Conservation (phyloP, 2,329 filamentous ascomycete species). For the Juglanconis oblonga region DNA sequence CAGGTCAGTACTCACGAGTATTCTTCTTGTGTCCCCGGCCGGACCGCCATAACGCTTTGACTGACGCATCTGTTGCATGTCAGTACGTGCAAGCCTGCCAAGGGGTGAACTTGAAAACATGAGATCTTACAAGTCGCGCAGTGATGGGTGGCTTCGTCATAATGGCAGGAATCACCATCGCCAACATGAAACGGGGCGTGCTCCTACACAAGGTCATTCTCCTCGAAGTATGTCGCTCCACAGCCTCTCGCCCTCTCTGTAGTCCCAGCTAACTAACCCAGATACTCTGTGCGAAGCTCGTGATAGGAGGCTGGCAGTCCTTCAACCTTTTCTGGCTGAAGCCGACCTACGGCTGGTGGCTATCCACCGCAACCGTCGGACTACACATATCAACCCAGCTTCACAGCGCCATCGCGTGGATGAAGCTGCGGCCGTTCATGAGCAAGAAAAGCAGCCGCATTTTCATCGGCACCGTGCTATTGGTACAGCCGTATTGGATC, state of each 20-base stretch:
- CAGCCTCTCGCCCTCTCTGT: slow-evolving; percentile 60
- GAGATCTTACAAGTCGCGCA: not conserved
- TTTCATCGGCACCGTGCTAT: slow-evolving; percentile 57
- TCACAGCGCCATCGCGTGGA: slow-evolving; percentile 66
- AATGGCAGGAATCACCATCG: slow-evolving; percentile 44
- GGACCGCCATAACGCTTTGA: not conserved
- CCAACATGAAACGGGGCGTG: slow-evolving; percentile 47
- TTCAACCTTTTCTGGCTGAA: slow-evolving; percentile 15
- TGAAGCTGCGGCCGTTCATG: slow-evolving; percentile 63
- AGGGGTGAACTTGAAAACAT: not conserved
- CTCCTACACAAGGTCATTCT: slow-evolving; percentile 49
- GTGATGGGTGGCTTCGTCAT: slow-evolving; percentile 46
- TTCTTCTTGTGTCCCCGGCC: not conserved
- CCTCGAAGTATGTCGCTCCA: slow-evolving; percentile 45
- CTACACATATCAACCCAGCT: slow-evolving; percentile 62
- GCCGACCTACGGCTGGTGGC: slow-evolving; percentile 61
- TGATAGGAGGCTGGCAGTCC: slow-evolving; percentile 29
- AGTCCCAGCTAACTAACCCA: slow-evolving; percentile 20
- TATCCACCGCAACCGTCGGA: slow-evolving; percentile 57
- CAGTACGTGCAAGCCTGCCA: slow-evolving; percentile 2
- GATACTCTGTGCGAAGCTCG: slow-evolving; percentile 11
- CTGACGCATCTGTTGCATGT: not conserved
- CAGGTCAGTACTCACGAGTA: not conserved
- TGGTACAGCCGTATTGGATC: slow-evolving; percentile 62
- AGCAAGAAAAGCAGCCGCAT: slow-evolving; percentile 45